phyloP scores from a whole-genome alignment of 2,329 filamentous ascomycete genomes.

The Triangularia setosa region DNA sequence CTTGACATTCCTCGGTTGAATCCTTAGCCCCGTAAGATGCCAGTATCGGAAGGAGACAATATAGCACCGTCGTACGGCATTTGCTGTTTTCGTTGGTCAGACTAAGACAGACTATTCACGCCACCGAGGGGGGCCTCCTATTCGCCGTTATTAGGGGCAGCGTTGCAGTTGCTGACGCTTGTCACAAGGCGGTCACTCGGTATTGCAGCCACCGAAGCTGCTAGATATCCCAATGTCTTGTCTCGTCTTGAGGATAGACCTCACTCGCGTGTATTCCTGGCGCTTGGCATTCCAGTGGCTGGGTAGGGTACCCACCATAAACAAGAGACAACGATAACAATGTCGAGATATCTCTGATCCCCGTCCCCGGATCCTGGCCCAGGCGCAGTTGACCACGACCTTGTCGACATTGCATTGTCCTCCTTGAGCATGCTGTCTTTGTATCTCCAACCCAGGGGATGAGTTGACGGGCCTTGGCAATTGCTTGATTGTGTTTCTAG shows the following conservation, averaged over 20 bases:
- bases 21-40: background rate
- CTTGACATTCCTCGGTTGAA: background rate
- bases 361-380: background rate
- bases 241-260: background rate
- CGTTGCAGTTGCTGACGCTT: background rate
- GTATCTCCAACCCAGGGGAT: background rate
- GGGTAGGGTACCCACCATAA: background rate
- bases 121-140: background rate
- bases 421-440: background rate
- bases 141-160: background rate
- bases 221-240: background rate
- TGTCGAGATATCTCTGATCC: background rate
- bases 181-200: background rate
- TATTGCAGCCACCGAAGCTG: background rate
- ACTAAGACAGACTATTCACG: background rate
- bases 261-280: background rate
- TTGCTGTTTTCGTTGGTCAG: background rate
- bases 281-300: background rate
- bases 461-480: background rate
- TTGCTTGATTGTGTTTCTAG: background rate
- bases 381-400: background rate
- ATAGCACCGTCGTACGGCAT: background rate
- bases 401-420: background rate
- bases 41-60: slow-evolving; percentile 1
- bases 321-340: background rate